phyloP scores from a whole-genome alignment of 768 basidiomycete genomes.

The Mycena sanguinolenta region DNA sequence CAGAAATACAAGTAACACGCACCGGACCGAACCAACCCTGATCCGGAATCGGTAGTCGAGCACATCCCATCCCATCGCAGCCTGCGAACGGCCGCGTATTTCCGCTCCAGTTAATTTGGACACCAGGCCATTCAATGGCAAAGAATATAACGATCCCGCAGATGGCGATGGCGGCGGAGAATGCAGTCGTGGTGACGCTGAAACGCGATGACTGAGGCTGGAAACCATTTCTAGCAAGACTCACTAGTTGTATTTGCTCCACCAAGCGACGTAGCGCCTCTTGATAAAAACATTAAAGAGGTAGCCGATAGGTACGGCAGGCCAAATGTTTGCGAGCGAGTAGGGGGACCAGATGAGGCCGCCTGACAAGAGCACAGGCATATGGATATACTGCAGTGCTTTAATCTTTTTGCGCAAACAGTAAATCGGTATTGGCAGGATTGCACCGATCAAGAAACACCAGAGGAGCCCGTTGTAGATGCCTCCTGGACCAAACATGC shows the following conservation, averaged over 20 bases:
- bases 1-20: background rate
- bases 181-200: constrained; percentile 48
- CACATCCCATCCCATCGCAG: constrained; percentile 37
- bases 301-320: constrained; percentile 27
- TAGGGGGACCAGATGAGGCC: constrained; percentile 42
- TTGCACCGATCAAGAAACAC: constrained; percentile 51
- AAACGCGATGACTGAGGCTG: too few species aligned
- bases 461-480: constrained; percentile 42
- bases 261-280: constrained; percentile 42
- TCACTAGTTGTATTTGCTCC: constrained; percentile 48
- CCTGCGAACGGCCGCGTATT: constrained; percentile 43
- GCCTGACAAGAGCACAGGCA: constrained; percentile 46
- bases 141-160: constrained; percentile 54
- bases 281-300: constrained; percentile 38
- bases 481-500: constrained; percentile 49
- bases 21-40: constrained; percentile 42
- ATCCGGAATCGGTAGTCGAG: constrained; percentile 33
- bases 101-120: constrained; percentile 47
- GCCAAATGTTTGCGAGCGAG: too few species aligned
- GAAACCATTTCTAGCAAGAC: background rate
- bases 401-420: constrained; percentile 44
- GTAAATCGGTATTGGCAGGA: constrained; percentile 49
- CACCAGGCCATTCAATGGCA: constrained; percentile 42
- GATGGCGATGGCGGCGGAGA: constrained; percentile 50
- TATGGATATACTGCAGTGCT: constrained; percentile 45